phyloP scores from a whole-genome alignment of 768 basidiomycete species.

The Trametopsis cervina region DNA sequence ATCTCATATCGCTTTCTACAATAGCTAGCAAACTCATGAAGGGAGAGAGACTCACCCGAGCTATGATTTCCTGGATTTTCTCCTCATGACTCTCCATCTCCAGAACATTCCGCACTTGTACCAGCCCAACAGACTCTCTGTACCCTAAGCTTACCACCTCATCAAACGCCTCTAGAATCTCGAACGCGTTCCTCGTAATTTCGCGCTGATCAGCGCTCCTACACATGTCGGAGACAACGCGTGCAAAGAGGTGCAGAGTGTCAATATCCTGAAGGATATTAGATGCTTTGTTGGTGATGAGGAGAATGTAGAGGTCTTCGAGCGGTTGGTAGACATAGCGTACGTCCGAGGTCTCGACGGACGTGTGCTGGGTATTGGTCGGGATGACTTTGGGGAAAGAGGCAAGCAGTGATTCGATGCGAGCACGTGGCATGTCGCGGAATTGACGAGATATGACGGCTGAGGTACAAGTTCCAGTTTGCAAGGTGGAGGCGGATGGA shows the following conservation, averaged over 20 bases:
- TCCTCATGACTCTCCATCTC: slow-evolving; percentile 93
- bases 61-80: slow-evolving; percentile 97
- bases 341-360: slow-evolving; percentile 92
- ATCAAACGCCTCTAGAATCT: slow-evolving; percentile 92
- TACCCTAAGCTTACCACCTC: slow-evolving; percentile 92
- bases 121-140: slow-evolving; percentile 68
- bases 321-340: slow-evolving; percentile 96
- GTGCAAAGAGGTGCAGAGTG: slow-evolving; percentile 88
- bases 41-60: slow-evolving; percentile 52
- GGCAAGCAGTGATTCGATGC: slow-evolving; percentile 92
- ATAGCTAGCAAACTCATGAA: too few relatives aligned
- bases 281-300: slow-evolving; percentile 98
- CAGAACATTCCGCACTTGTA: slow-evolving; percentile 70
- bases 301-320: slow-evolving; percentile 92
- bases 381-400: slow-evolving; percentile 98
- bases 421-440: slow-evolving; percentile 82
- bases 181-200: slow-evolving; percentile 86
- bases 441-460: slow-evolving; percentile 97
- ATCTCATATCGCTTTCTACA: too few relatives aligned
- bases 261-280: slow-evolving; percentile 99
- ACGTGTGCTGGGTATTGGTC: slow-evolving; percentile 89
- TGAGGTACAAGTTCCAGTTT: slow-evolving; percentile 23
- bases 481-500: slow-evolving; percentile 20
- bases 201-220: slow-evolving; percentile 83
- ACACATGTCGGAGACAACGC: slow-evolving; percentile 90